Percentiles rank a stretch among this genome's conserved stretches.
Conservation (phyloP, 2,329 filamentous ascomycete genomes). For the Aspergillus aculeatinus region DNA sequence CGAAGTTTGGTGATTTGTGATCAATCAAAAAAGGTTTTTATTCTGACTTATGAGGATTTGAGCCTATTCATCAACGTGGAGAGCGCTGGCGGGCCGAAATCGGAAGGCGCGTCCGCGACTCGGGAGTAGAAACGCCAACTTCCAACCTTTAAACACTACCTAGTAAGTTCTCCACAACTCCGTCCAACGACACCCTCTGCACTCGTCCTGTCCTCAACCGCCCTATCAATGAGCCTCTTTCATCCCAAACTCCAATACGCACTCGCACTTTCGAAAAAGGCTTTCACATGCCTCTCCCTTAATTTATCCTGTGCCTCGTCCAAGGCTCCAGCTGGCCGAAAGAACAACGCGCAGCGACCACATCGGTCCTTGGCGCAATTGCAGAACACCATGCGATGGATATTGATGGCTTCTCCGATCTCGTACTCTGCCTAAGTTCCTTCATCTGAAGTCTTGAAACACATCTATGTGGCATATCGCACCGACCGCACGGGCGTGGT, state of each 20-base stretch:
- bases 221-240: constrained; percentile 36
- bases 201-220: constrained; percentile 29
- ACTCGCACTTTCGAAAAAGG: constrained; percentile 26
- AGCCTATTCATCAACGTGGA: too few species aligned
- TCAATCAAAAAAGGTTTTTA: too few species aligned
- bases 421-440: background rate
- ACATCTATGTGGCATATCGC: background rate
- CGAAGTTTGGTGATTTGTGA: too few species aligned
- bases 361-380: constrained; percentile 29
- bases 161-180: background rate
- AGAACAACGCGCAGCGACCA: constrained; percentile 22
- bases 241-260: constrained; percentile 37
- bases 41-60: too few species aligned
- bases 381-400: constrained; percentile 14
- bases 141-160: too few species aligned
- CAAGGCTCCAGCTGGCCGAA: background rate
- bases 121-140: too few species aligned
- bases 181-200: background rate
- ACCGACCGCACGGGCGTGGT: constrained; percentile 11
- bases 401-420: background rate
- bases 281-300: constrained; percentile 23
- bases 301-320: constrained; percentile 18
- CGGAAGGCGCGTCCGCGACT: too few species aligned
- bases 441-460: background rate
- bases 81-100: too few species aligned